Conservation (phyloP, 352 stramenopile species). For the Globisporangium acanthophoron region DNA sequence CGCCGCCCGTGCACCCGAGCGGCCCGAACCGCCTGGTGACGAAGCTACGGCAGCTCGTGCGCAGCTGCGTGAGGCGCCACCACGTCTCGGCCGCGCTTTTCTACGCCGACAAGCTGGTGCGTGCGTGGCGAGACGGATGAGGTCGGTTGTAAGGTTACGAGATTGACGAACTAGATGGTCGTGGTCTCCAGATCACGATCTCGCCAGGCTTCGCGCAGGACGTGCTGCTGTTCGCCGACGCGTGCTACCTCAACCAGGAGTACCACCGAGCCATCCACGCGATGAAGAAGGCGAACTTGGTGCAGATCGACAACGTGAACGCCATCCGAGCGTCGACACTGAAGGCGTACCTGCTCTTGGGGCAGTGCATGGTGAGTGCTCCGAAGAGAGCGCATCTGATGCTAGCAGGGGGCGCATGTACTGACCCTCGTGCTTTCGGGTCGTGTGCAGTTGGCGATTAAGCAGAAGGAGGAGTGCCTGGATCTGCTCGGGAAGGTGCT, state of each 20-base stretch:
- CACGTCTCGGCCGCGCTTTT: slow-evolving; percentile 58
- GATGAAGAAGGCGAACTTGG: slow-evolving; percentile 44
- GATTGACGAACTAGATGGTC: background rate
- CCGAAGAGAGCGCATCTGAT: no score
- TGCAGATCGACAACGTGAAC: slow-evolving; percentile 24
- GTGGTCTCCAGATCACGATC: slow-evolving; percentile 35
- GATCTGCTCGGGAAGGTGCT: slow-evolving; percentile 57
- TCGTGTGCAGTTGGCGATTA: slow-evolving; percentile 47
- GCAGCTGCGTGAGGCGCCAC: slow-evolving; percentile 41
- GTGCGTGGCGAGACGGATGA: background rate
- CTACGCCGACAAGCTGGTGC: slow-evolving; percentile 73
- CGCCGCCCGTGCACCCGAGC: slow-evolving; percentile 4
- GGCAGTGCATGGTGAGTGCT: slow-evolving; percentile 57
- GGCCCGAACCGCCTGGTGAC: slow-evolving; percentile 13
- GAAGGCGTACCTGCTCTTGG: slow-evolving; percentile 47
- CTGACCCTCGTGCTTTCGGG: background rate
- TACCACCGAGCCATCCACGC: slow-evolving; percentile 76
- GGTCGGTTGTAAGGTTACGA: no score
- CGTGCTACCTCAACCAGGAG: slow-evolving; percentile 61
- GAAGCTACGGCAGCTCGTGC: slow-evolving; percentile 39
- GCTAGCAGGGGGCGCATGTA: no score
- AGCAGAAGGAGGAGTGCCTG: slow-evolving; percentile 82
- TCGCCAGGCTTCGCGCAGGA: slow-evolving; percentile 37
- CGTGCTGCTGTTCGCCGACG: slow-evolving; percentile 72
- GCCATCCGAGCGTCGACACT: slow-evolving; percentile 26